These are phyloP conservation scores for Amanita rubescens DNA, from an alignment of 768 basidiomycete species.

Conservation along the genomic window DNA sequence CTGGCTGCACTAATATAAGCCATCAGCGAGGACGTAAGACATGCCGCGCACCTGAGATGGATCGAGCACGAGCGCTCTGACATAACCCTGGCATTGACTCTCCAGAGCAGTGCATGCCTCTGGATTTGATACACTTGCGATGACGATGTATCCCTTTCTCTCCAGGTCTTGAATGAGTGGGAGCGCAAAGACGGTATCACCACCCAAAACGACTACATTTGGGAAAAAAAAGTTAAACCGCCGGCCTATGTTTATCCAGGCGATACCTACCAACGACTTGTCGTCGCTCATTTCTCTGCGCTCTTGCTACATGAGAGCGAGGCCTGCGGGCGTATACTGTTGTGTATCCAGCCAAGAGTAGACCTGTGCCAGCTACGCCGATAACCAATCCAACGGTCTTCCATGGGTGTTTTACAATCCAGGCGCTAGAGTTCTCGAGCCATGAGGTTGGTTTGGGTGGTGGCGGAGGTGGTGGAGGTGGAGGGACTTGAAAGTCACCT, in stretches of 20 bases:
- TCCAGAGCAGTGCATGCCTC: conserved; percentile 64
- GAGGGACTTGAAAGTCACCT: conserved; percentile 61
- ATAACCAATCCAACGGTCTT: conserved; percentile 44
- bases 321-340: conserved; percentile 25
- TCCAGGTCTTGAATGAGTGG: conserved; percentile 71
- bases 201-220: conserved; percentile 68
- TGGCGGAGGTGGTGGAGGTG: conserved; percentile 56
- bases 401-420: conserved; percentile 56
- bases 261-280: conserved; percentile 59
- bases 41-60: conserved; percentile 53
- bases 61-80: conserved; percentile 77
- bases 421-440: conserved; percentile 40
- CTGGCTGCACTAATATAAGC: conserved; percentile 38
- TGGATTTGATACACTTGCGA: conserved; percentile 67
- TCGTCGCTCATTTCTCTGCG: conserved; percentile 44
- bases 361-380: conserved; percentile 53
- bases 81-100: conserved; percentile 59
- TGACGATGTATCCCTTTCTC: conserved; percentile 74
- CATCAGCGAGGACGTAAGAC: neutral
- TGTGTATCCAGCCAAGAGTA: conserved; percentile 51
- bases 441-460: conserved; percentile 42
- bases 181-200: conserved; percentile 64
- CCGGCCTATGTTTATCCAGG: neutral
- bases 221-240: neutral
- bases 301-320: conserved; percentile 34